Conservation (phyloP, 129 eudicot species). For the Helianthus annuus region DNA sequence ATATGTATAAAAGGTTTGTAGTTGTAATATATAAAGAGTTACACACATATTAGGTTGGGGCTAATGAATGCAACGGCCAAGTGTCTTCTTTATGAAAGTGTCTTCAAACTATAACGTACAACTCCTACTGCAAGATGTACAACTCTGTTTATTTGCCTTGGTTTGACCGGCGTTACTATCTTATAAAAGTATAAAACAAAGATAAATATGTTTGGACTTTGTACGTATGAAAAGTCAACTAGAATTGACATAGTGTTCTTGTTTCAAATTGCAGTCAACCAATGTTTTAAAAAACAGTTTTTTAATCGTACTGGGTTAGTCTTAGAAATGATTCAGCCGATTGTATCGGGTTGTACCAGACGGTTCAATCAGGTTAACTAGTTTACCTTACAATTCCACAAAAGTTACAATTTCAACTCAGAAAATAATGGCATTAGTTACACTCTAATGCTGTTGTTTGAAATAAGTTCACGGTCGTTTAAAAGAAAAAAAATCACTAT, state of each 20-base stretch:
- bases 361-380: too few species aligned
- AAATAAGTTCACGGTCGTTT: too few species aligned
- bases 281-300: too few species aligned
- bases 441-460: too few species aligned
- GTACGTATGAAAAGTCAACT: constrained; percentile 4
- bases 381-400: too few species aligned
- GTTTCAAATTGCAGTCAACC: background rate
- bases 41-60: constrained; percentile 20
- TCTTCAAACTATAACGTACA: constrained; percentile 13
- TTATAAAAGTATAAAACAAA: background rate
- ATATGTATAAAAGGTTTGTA: background rate
- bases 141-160: constrained; percentile 12
- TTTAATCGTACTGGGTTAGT: too few species aligned
- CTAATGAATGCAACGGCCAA: constrained; percentile 17
- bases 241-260: background rate
- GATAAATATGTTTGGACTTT: background rate
- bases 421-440: too few species aligned
- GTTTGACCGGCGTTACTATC: constrained; percentile 23
- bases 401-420: too few species aligned
- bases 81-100: background rate
- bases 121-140: constrained; percentile 12
- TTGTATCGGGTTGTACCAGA: too few species aligned
- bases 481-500: too few species aligned
- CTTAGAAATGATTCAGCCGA: too few species aligned
- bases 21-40: constrained; percentile 23